Evolutionary conservation across 164 flowering plant genomes (phyloP).

Genomic region (Macadamia tetraphylla): DNA sequence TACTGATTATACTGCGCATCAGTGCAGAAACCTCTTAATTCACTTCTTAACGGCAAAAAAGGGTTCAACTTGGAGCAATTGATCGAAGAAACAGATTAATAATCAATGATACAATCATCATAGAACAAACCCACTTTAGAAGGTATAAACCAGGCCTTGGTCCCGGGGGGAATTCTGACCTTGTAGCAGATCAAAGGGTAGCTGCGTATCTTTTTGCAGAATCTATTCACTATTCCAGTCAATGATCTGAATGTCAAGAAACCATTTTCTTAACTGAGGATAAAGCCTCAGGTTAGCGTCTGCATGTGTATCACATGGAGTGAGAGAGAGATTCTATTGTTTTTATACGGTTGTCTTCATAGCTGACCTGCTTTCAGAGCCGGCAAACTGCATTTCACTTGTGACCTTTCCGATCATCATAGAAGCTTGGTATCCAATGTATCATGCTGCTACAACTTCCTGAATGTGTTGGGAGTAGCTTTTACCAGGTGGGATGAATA

Average conservation of each 20-base stretch:
- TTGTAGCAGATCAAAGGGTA: too few relatives aligned
- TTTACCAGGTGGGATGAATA: constrained; percentile 94
- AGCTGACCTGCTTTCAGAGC: constrained; percentile 25
- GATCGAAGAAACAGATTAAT: too few relatives aligned
- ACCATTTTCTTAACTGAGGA: constrained; percentile 1
- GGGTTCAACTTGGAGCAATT: too few relatives aligned
- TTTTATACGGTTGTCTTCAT: background rate
- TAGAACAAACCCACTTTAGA: too few relatives aligned
- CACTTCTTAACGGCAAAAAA: too few relatives aligned
- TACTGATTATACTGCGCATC: too few relatives aligned
- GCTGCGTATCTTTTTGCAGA: background rate
- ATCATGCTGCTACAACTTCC: constrained; percentile 56
- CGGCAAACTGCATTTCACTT: constrained; percentile 5
- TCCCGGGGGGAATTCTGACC: too few relatives aligned
- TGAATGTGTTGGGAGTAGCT: constrained; percentile 73
- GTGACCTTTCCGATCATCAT: constrained; percentile 11
- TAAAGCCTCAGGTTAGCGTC: background rate
- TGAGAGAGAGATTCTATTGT: background rate
- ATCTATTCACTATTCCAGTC: constrained; percentile 6
- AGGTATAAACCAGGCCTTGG: too few relatives aligned
- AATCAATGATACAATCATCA: too few relatives aligned
- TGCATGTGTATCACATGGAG: background rate
- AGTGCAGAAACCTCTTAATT: too few relatives aligned
- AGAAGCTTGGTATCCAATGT: background rate
- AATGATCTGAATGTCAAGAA: constrained; percentile 11